Evolutionary conservation across 495 filamentous ascomycete species (phyloP), one percentile per base, ranked within the genome.

Genomic region (Lepraria neglecta): DNA sequence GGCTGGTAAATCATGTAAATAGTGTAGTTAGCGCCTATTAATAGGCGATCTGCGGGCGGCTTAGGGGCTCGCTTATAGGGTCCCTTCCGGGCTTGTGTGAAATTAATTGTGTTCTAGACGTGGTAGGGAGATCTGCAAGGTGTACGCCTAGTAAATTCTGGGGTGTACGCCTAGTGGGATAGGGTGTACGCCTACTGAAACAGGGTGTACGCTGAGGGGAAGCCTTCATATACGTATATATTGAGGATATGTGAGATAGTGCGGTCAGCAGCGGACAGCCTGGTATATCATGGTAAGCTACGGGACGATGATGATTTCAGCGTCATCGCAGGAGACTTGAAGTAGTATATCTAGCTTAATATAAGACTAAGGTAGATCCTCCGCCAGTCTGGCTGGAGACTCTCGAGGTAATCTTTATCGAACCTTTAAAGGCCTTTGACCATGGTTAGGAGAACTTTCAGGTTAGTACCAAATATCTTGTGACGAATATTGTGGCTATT

Each of bases 331-430:
- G 40, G 9, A 56, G 59, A 24, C 42, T 61, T 61, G 24, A 47
- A n/a, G 15, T 6, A 61, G 4, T 61, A 55, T n/a, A 47, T 55
- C 59, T 61, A 61, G 50, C 59, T 55, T 3, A 6, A 45, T 58
- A 6, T 9, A 31, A 58, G 24, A 6, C 27, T 17, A 57, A 30
- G 12, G 14, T 28, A 24, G 46, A 48, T 48, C 27, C 46, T 48
- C 46, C 21, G 3, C 3, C 5, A 28, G 19, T 48, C 10, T 48
- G 5, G 6, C 46, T 24, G 11, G 7, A 38, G 46, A 24, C 3
- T 48, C 3, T 48, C 14, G 27, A 6, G 19, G 46, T 9, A 48
- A 48, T 48, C 27, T 48, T 28, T 48, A 6, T 24, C 11, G 11
- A 48, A 48, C 9, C 43, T 45, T 45, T 21, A 48, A 48, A 48